Evolutionary conservation across 2,329 filamentous ascomycete species (phyloP), one percentile per base, ranked within the genome.

Genomic region (Dactylellina cionopaga): DNA sequence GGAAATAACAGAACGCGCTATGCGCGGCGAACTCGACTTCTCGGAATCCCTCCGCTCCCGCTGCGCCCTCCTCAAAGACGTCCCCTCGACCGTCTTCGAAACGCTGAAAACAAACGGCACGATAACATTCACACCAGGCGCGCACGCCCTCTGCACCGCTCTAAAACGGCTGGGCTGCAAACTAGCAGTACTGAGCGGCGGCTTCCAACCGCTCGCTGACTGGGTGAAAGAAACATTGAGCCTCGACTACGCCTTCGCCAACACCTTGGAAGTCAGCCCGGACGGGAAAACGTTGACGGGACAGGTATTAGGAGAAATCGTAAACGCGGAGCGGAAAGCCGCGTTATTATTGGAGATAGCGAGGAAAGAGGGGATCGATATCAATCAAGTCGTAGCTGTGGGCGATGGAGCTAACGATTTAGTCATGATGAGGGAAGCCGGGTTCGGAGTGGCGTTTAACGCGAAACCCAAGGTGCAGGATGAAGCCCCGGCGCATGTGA

Each of bases 21-120:
- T 99, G 95, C 89, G 94, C 76, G 95, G 95, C 71, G 93, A 98
- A 82, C 84, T 98, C 33, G 93, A 97, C 80, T 99, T 99, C 77
- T 89, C 93, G 56, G 86, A 87, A 0, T 93, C 91, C 0, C 88
- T 99, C 78, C 88, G 89, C 66, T 91, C 91, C 79, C 87, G 95
- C 17, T 92, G 96, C 25, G 85, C 85, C 39, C 84, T 98, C 43
- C 86, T 99, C 39, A 90, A 89, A 77, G 94, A 93, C 29, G 88
- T 97, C 5, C 88, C 91, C 0, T 88, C 86, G 7, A 87, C 87
- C 63, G 89, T 98, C 13, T 96, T 96, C 77, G 88, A 92, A 69
- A 86, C 90, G 70, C 84, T 99, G 37, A 88, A 90, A 76, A 84
- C 86, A 0, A 71, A 71, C 58, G 66, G 66, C 24, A 85, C 90